Evolutionary conservation across 1,284 basidiomycete genomes (phyloP).

Genomic region (Hemileia vastatrix): DNA sequence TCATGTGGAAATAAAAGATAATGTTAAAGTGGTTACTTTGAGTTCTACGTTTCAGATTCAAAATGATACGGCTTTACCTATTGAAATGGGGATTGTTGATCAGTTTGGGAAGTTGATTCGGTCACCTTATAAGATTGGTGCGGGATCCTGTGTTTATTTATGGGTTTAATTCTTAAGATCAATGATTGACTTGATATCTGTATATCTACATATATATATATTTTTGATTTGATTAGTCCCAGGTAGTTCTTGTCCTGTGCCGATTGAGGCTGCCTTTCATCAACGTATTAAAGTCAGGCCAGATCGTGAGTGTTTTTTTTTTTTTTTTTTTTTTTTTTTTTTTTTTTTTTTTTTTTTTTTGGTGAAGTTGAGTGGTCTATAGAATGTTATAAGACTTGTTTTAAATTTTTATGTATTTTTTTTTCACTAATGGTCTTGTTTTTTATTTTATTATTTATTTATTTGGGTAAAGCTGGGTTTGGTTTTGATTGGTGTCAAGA

Average conservation of each 20-base stretch:
- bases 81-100: slow-evolving; percentile 86
- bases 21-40: slow-evolving; percentile 90
- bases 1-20: slow-evolving; percentile 81
- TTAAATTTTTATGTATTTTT: background rate
- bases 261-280: slow-evolving; percentile 79
- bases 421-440: background rate
- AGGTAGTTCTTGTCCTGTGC: slow-evolving; percentile 79
- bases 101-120: slow-evolving; percentile 69
- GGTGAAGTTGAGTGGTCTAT: background rate
- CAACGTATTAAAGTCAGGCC: slow-evolving; percentile 79
- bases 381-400: background rate
- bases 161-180: too few relatives aligned
- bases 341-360: too few relatives aligned
- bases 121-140: slow-evolving; percentile 72
- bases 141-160: slow-evolving; percentile 36
- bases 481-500: slow-evolving; percentile 82
- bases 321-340: too few relatives aligned
- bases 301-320: slow-evolving; percentile 60
- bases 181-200: too few relatives aligned
- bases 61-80: slow-evolving; percentile 82
- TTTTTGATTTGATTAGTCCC: too few relatives aligned
- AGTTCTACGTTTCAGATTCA: slow-evolving; percentile 87
- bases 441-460: background rate
- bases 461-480: slow-evolving; percentile 49
- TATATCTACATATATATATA: too few relatives aligned